Evolutionary conservation across 495 filamentous ascomycete genomes (phyloP).

Genomic region (Penicillium psychrofluorescens): DNA sequence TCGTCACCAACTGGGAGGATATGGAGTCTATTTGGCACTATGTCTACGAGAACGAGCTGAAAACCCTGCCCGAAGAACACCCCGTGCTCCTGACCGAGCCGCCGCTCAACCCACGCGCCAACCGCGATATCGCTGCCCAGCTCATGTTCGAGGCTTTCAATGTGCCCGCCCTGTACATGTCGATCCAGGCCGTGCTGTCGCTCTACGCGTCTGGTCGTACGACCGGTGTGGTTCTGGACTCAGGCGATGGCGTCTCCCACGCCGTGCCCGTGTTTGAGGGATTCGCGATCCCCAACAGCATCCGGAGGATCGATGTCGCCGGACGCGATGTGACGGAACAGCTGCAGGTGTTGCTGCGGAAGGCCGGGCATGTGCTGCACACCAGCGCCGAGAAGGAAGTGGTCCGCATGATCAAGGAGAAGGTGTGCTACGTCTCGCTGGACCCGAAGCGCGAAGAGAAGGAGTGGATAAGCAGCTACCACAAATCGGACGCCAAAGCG

Average conservation of each 20-base stretch:
- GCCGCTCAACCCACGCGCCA: constrained; percentile 89
- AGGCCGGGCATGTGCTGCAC: constrained; percentile 90
- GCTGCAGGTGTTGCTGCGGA: constrained; percentile 83
- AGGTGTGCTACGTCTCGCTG: constrained; percentile 79
- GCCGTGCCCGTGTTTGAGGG: constrained; percentile 97
- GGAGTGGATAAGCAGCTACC: constrained; percentile 66
- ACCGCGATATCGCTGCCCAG: constrained; percentile 94
- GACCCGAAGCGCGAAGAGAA: constrained; percentile 94
- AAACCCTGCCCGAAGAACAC: constrained; percentile 97
- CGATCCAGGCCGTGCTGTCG: constrained; percentile 94
- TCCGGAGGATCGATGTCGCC: constrained; percentile 91
- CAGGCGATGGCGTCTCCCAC: constrained; percentile 94
- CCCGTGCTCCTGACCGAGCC: constrained; percentile 95
- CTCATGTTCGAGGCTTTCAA: constrained; percentile 99
- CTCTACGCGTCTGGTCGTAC: constrained; percentile 95
- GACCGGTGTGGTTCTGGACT: constrained; percentile 91
- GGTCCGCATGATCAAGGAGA: constrained; percentile 94
- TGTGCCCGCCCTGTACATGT: constrained; percentile 90
- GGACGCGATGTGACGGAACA: constrained; percentile 98
- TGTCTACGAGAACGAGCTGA: constrained; percentile 75
- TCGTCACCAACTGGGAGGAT: constrained; percentile 99
- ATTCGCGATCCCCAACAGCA: constrained; percentile 92
- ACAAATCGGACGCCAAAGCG: constrained; percentile 55
- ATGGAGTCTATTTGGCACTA: constrained; percentile 99
- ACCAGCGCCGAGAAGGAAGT: constrained; percentile 98